Evolutionary conservation across 2,329 filamentous ascomycete genomes (phyloP).

Genomic region (Aphanoascus verrucosus): DNA sequence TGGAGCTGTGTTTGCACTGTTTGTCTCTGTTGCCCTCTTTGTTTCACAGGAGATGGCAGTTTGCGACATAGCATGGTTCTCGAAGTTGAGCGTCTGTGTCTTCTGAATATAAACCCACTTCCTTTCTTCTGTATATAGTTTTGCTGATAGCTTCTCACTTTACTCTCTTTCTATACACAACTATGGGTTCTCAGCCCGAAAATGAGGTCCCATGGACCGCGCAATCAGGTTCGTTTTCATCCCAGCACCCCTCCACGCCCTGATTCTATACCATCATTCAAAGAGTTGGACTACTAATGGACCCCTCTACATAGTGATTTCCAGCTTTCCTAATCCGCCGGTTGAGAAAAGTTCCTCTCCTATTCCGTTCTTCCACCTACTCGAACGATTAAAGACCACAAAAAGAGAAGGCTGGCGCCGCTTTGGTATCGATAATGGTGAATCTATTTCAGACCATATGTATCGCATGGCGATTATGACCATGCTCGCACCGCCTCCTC

Average conservation of each 20-base stretch:
- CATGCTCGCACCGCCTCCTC: slow-evolving; percentile 71
- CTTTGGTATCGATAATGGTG: slow-evolving; percentile 64
- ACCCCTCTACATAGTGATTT: slow-evolving; percentile 44
- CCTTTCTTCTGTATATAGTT: background rate
- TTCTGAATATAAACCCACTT: background rate
- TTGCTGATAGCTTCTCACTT: background rate
- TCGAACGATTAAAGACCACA: slow-evolving; percentile 89
- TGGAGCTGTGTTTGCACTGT: background rate
- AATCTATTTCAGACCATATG: slow-evolving; percentile 98
- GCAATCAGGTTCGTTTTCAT: slow-evolving; percentile 23
- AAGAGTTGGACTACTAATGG: background rate
- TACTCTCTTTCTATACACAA: background rate
- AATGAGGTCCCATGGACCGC: slow-evolving; percentile 26
- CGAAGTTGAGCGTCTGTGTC: background rate
- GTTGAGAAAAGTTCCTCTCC: slow-evolving; percentile 57
- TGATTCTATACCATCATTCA: background rate
- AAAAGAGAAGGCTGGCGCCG: slow-evolving; percentile 93
- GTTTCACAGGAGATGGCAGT: background rate
- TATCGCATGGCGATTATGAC: slow-evolving; percentile 98
- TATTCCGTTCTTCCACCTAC: slow-evolving; percentile 83
- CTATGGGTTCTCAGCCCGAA: slow-evolving; percentile 13
- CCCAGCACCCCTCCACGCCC: slow-evolving; percentile 1
- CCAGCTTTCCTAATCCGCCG: slow-evolving; percentile 52
- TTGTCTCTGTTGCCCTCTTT: background rate
- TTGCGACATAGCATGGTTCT: background rate